phyloP scores from a whole-genome alignment of 768 basidiomycete genomes.

The Steccherinum ochraceum region DNA sequence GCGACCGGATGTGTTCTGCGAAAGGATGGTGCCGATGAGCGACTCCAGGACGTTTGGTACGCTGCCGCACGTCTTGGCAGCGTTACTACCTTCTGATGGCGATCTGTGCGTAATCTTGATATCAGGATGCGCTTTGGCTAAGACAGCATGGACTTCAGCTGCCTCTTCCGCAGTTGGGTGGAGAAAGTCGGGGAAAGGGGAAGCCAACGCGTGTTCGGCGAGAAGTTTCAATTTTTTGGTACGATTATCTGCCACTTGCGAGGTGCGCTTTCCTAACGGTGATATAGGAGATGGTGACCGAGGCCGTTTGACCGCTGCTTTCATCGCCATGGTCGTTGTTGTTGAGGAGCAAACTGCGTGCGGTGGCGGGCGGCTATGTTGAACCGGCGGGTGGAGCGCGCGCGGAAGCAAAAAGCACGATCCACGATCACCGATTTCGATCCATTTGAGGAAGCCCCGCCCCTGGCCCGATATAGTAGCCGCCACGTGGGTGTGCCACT shows the following conservation, averaged over 20 bases:
- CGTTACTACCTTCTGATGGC: conserved; percentile 26
- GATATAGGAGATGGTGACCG: conserved; percentile 9
- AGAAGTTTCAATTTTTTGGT: conserved; percentile 48
- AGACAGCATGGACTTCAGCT: conserved; percentile 32
- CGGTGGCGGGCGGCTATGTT: not conserved
- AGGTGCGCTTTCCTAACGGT: not conserved
- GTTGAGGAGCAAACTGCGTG: not conserved
- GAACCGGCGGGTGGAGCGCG: not conserved
- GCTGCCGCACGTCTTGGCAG: conserved; percentile 39
- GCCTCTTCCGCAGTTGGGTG: conserved; percentile 41
- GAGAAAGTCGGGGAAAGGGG: conserved; percentile 41
- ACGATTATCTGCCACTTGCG: conserved; percentile 12
- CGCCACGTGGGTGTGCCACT: not conserved
- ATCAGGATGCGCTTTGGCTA: conserved; percentile 27
- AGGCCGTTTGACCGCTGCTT: conserved; percentile 12
- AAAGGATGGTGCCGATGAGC: conserved; percentile 53
- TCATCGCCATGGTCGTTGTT: conserved; percentile 7
- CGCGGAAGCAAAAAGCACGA: not conserved
- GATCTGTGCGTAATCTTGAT: conserved; percentile 20
- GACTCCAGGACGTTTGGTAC: conserved; percentile 51
- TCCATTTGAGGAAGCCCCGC: not conserved
- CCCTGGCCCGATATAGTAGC: not conserved
- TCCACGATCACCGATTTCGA: not conserved
- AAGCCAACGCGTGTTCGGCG: conserved; percentile 31
- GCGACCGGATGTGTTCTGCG: conserved; percentile 48